Percentiles rank a stretch among this genome's conserved stretches.
phyloP scores from a whole-genome alignment of 2,329 filamentous ascomycete genomes.

The Beauveria sp. region DNA sequence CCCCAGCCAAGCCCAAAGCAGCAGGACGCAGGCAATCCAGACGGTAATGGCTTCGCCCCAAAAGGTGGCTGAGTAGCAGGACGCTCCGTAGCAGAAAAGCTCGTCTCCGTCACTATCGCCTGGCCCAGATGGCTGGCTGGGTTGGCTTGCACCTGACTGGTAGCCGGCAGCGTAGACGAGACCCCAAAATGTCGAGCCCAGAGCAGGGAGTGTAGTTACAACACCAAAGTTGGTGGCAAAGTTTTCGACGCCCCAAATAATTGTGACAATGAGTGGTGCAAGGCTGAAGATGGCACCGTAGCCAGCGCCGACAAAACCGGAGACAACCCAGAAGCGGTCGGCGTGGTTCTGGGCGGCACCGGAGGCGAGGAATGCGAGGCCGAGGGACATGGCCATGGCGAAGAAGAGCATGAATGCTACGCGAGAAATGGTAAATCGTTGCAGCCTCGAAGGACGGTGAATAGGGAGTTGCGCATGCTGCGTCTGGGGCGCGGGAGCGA shows the following conservation, averaged over 20 bases:
- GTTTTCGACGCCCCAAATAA: slow-evolving; percentile 97
- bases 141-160: slow-evolving; percentile 52
- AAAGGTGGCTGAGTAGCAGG: slow-evolving; percentile 74
- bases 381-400: slow-evolving; percentile 63
- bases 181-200: slow-evolving; percentile 85
- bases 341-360: slow-evolving; percentile 67
- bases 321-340: slow-evolving; percentile 78
- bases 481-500: slow-evolving; percentile 62
- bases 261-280: slow-evolving; percentile 85
- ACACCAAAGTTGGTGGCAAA: slow-evolving; percentile 98
- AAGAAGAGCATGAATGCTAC: slow-evolving; percentile 72
- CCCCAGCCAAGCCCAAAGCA: slow-evolving; percentile 77
- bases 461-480: slow-evolving; percentile 43
- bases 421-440: slow-evolving; percentile 60
- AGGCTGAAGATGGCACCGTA: slow-evolving; percentile 90
- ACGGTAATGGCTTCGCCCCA: slow-evolving; percentile 81
- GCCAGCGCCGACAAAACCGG: slow-evolving; percentile 75
- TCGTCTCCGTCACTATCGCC: slow-evolving; percentile 32
- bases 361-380: slow-evolving; percentile 70
- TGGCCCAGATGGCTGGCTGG: slow-evolving; percentile 21
- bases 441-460: slow-evolving; percentile 21
- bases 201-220: slow-evolving; percentile 81
- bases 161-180: slow-evolving; percentile 80
- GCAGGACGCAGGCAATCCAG: slow-evolving; percentile 65
- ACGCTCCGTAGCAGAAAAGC: slow-evolving; percentile 69